Percentiles rank a stretch among this genome's conserved stretches.
Evolutionary conservation across 139 green algal genomes (phyloP).

Genomic region (Chlorella sp.): DNA sequence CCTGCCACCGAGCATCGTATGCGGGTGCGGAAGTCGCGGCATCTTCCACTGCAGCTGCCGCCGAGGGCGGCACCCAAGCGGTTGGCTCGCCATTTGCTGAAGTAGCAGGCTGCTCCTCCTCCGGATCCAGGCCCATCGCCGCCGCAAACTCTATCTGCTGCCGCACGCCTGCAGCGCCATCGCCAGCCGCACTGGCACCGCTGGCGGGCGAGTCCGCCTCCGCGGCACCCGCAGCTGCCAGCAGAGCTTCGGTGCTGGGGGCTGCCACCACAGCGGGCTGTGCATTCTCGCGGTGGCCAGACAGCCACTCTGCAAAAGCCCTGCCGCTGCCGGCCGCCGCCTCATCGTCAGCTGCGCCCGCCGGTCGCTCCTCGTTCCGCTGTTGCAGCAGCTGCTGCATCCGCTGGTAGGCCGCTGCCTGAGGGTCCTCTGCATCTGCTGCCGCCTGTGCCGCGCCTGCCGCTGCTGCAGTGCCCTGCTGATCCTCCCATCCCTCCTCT

Average conservation of each 20-base stretch:
- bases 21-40: not conserved
- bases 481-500: no score
- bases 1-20: no score
- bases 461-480: not conserved
- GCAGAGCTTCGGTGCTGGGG: not conserved
- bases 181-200: not conserved
- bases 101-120: not conserved
- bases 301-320: slow-evolving; percentile 34
- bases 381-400: slow-evolving; percentile 45
- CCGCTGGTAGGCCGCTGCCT: slow-evolving; percentile 28
- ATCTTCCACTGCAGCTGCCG: not conserved
- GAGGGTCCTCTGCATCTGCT: not conserved
- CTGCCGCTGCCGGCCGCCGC: not conserved
- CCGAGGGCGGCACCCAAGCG: not conserved
- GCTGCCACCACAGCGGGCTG: no score
- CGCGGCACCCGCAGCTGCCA: not conserved
- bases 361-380: not conserved
- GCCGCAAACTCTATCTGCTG: slow-evolving; percentile 32
- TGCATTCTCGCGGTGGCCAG: not conserved
- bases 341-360: no score
- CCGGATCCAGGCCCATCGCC: slow-evolving; percentile 5
- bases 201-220: not conserved
- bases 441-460: not conserved
- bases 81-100: not conserved
- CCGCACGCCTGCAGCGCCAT: slow-evolving; percentile 3